A percentile compares a stretch with the other conserved stretches of the same genome.
Evolutionary conservation across 129 eudicot species (phyloP).

Genomic region (Pittosporum tobira): DNA sequence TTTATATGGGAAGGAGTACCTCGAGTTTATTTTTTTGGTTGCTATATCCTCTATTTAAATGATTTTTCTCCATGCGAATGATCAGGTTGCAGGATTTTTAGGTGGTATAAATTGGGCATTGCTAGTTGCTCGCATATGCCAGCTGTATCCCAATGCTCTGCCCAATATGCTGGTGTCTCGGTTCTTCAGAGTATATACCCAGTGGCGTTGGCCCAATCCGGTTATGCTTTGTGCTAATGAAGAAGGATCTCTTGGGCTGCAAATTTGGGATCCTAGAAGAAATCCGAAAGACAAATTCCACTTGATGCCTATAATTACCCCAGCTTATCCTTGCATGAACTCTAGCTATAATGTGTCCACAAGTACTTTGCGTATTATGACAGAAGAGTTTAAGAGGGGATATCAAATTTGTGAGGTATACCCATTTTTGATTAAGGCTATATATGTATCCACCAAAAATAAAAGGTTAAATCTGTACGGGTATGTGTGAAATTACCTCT

Average conservation of each 20-base stretch:
- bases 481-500: background rate
- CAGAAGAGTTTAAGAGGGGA: constrained; percentile 61
- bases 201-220: constrained; percentile 79
- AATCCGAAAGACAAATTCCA: constrained; percentile 48
- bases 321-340: constrained; percentile 76
- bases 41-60: background rate
- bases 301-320: constrained; percentile 68
- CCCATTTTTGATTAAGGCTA: background rate
- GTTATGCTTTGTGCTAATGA: constrained; percentile 60
- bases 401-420: constrained; percentile 55
- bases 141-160: constrained; percentile 63
- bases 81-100: constrained; percentile 56
- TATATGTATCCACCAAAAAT: background rate
- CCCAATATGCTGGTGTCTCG: constrained; percentile 66
- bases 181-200: constrained; percentile 61
- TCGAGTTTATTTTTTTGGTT: background rate
- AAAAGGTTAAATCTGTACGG: background rate
- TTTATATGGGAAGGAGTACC: background rate
- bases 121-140: constrained; percentile 73
- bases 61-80: background rate
- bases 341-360: constrained; percentile 65
- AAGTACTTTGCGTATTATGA: constrained; percentile 61
- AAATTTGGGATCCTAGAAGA: constrained; percentile 66
- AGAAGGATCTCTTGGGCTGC: constrained; percentile 59
- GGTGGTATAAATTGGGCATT: constrained; percentile 82